Conservation (phyloP, 1,284 basidiomycete species). For the Coniferiporia sulphurascens region DNA sequence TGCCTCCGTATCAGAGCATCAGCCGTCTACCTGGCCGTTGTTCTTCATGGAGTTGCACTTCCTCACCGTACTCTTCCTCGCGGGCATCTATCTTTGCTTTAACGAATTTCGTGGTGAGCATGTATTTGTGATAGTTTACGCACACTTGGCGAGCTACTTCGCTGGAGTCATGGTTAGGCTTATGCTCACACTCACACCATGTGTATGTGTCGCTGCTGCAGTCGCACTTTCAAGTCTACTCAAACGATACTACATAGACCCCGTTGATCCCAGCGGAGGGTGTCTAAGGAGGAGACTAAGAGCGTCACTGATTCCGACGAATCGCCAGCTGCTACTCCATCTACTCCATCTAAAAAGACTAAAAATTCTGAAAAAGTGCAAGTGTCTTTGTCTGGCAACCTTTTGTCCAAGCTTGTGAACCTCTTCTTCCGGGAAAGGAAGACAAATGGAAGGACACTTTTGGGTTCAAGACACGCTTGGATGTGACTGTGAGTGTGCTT, state of each 20-base stretch:
- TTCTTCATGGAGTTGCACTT: constrained; percentile 99
- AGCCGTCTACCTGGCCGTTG: constrained; percentile 98
- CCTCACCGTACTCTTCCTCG: constrained; percentile 97
- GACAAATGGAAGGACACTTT: constrained; percentile 60
- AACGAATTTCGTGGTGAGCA: constrained; percentile 93
- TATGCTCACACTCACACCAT: too few relatives aligned
- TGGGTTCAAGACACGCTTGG: constrained; percentile 77
- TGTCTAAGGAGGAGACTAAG: constrained; percentile 30
- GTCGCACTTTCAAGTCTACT: constrained; percentile 87
- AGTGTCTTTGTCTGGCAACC: constrained; percentile 28
- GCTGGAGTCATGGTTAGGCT: too few relatives aligned
- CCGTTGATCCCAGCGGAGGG: constrained; percentile 45
- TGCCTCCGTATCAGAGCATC: constrained; percentile 99
- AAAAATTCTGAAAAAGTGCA: constrained; percentile 64
- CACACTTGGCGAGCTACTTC: too few relatives aligned
- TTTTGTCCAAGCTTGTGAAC: constrained; percentile 35
- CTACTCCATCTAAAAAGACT: constrained; percentile 47
- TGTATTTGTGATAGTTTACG: too few relatives aligned
- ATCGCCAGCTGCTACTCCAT: constrained; percentile 26
- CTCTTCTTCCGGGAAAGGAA: constrained; percentile 25
- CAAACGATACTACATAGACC: constrained; percentile 87
- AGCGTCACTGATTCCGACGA: constrained; percentile 24
- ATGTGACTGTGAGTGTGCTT: constrained; percentile 75
- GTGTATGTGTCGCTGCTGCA: constrained; percentile 89
- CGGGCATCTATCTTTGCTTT: constrained; percentile 94